A percentile compares a stretch with the other conserved stretches of the same genome.
These are phyloP conservation scores for Claviceps digitariae DNA, from an alignment of 2,329 filamentous ascomycete species.

Conservation along the genomic window DNA sequence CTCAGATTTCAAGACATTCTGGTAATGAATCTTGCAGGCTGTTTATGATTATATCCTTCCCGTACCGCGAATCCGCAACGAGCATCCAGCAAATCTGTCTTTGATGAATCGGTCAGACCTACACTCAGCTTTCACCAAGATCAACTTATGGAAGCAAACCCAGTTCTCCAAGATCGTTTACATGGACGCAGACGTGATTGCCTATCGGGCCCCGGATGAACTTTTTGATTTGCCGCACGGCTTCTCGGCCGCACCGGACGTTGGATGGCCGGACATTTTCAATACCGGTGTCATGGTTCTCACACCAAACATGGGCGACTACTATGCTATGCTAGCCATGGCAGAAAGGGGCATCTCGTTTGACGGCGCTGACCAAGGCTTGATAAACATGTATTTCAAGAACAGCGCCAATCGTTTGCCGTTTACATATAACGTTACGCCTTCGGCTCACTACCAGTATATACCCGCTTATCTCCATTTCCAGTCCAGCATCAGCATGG, in stretches of 20 bases:
- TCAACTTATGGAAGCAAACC: conserved; percentile 80
- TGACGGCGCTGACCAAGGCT: conserved; percentile 89
- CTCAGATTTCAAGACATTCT: neutral
- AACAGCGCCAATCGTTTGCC: conserved; percentile 73
- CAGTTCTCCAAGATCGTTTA: conserved; percentile 92
- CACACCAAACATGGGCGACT: conserved; percentile 74
- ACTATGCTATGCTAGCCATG: conserved; percentile 71
- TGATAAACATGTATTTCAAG: conserved; percentile 90
- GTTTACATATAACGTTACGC: conserved; percentile 96
- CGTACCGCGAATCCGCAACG: conserved; percentile 66
- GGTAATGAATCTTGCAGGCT: conserved; percentile 32
- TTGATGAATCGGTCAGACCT: conserved; percentile 88
- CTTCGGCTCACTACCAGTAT: conserved; percentile 94
- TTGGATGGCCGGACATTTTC: conserved; percentile 96
- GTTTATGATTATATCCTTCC: conserved; percentile 84
- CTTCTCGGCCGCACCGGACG: conserved; percentile 72
- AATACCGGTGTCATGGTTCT: conserved; percentile 97
- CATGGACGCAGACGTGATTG: conserved; percentile 87
- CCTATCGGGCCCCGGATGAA: conserved; percentile 81
- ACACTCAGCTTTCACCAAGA: conserved; percentile 90
- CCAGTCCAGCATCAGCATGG: conserved; percentile 74
- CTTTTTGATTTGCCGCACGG: conserved; percentile 55
- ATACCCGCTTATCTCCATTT: conserved; percentile 90
- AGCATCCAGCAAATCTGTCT: conserved; percentile 66
- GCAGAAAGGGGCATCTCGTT: conserved; percentile 83